Evolutionary conservation across 305 asterid genomes (phyloP).

Genomic region (Fraxinus paxiana): DNA sequence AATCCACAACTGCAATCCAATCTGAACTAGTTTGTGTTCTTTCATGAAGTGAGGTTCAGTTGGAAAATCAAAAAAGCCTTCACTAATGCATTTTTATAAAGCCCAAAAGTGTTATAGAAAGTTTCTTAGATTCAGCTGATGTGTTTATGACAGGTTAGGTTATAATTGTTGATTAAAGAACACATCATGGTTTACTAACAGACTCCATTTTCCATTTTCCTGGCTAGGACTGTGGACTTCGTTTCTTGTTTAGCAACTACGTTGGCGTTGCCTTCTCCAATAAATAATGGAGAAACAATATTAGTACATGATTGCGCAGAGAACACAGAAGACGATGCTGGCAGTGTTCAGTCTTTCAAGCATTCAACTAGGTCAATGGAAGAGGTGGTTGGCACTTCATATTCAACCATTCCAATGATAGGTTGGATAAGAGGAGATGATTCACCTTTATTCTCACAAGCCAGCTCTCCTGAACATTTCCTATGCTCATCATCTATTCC

Average conservation of each 20-base stretch:
- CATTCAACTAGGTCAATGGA: constrained; percentile 27
- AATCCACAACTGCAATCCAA: constrained; percentile 5
- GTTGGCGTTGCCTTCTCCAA: constrained; percentile 36
- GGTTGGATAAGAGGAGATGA: constrained; percentile 36
- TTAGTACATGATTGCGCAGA: constrained; percentile 31
- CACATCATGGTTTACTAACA: constrained; percentile 22
- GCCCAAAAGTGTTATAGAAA: not conserved
- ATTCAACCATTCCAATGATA: constrained; percentile 23
- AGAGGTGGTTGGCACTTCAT: constrained; percentile 25
- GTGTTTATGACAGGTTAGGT: constrained; percentile 2
- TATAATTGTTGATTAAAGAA: constrained; percentile 10
- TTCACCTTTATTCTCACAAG: constrained; percentile 31
- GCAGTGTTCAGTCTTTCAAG: constrained; percentile 29
- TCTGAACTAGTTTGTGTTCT: constrained; percentile 10
- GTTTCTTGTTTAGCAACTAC: constrained; percentile 35
- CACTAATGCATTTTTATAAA: constrained; percentile 6
- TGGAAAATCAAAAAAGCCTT: constrained; percentile 17
- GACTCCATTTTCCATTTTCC: constrained; percentile 25
- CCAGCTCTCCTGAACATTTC: constrained; percentile 29
- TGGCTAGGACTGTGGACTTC: constrained; percentile 43
- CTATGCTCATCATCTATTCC: constrained; percentile 36
- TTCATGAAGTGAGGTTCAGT: constrained; percentile 14
- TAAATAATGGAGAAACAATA: constrained; percentile 30
- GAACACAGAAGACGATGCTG: constrained; percentile 34
- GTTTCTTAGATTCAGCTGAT: constrained; percentile 9